Base-by-base conservation (phyloP, 345 rosid species). In the Cochlearia excelsa region DNA sequence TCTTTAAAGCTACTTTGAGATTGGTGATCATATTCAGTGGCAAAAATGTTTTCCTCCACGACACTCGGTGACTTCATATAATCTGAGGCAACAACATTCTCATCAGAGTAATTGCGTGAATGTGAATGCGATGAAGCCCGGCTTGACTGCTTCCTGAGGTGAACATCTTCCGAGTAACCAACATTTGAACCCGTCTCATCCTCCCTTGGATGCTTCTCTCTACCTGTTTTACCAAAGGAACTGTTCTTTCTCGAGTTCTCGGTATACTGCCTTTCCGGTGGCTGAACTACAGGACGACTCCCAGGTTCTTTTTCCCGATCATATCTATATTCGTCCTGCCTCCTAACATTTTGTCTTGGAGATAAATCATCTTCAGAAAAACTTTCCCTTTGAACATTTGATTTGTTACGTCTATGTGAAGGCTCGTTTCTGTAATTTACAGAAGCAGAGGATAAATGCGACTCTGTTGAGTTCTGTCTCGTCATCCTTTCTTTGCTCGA, bases 401-500 rank as follows among this genome's bases (percentile, higher is more conserved):
- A 64, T 34, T 55, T 64, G 56, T 52, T 46, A 57, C 34, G 59
- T 35, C 60, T 46, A 51, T 44, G 69, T 28, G 54, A 48, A 7
- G 65, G 61, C 49, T 57, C 65, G 39, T 64, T 70, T 64, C 65
- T 64, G 10, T 26, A 30, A 46, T 57, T 63, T 5, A 23, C 54
- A 51, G 69, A 57, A 9, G 69, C 52, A 37, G 54, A 44, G 3
- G 74, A 70, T 31, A 26, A 2, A 51, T 57, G 66, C 1, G 75
- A 59, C 56, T 52, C 62, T 23, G 62, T 3, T 9, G 71, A 59
- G 53, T 59, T 45, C 48, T 71, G 66, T 46, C 70, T 65, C 45
- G 41, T 59, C 71, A 71, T 71, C 66, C 66, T 46, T 63, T 71
- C 96, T 57, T 54, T 83, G 70, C 82, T 87, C 3, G 95, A 85